Percentiles rank a stretch among this genome's conserved stretches.
Conservation (phyloP, 352 stramenopile species). For the Phytophthora multivora region DNA sequence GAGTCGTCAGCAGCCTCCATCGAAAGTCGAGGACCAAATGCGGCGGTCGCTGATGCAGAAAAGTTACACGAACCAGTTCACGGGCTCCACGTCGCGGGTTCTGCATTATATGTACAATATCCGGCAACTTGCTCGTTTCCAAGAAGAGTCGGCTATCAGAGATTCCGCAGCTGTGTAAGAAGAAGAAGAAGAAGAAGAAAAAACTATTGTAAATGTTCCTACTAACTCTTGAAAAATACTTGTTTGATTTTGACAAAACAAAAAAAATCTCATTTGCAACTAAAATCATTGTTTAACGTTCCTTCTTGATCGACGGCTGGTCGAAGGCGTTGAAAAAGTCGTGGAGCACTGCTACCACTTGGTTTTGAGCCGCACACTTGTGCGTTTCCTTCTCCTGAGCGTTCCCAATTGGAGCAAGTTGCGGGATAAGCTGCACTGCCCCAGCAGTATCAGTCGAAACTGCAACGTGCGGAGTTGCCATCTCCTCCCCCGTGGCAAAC, state of each 20-base stretch:
- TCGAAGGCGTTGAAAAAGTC: constrained; percentile 24
- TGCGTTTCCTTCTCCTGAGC: not conserved
- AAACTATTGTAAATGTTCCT: too few relatives aligned
- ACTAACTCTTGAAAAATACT: too few relatives aligned
- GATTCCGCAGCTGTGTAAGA: constrained; percentile 6
- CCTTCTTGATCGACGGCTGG: not conserved
- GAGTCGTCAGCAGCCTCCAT: not conserved
- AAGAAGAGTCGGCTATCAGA: constrained; percentile 9
- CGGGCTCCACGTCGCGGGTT: constrained; percentile 19
- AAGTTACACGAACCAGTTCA: constrained; percentile 13
- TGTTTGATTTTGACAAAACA: too few relatives aligned
- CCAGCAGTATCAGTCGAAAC: constrained; percentile 5
- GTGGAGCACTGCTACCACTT: constrained; percentile 18
- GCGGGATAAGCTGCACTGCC: constrained; percentile 5
- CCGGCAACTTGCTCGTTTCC: not conserved
- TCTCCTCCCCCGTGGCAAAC: constrained; percentile 5
- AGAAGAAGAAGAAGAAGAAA: too few relatives aligned
- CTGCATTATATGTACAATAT: constrained; percentile 27
- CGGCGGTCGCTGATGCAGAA: constrained; percentile 13
- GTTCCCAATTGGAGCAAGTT: constrained; percentile 3
- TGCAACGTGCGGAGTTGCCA: not conserved
- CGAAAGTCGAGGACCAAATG: not conserved
- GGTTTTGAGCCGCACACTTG: constrained; percentile 7
- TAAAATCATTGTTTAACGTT: constrained; percentile 5
- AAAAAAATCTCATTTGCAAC: not conserved